These are phyloP conservation scores for Boletus speciosus DNA, from an alignment of 768 basidiomycete species.

Conservation along the genomic window DNA sequence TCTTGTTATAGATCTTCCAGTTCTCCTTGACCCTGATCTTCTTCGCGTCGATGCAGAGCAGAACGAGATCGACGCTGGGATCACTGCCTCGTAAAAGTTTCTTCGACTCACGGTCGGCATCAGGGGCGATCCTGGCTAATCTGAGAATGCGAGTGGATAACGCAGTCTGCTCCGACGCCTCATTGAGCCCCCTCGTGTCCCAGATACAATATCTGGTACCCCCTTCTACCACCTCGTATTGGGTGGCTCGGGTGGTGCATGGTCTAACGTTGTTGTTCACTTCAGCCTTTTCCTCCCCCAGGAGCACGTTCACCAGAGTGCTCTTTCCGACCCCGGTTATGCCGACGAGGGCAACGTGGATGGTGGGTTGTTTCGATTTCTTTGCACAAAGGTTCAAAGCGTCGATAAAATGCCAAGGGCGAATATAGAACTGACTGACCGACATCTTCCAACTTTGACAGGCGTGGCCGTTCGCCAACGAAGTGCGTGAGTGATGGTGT, in stretches of 20 bases:
- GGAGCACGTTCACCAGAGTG: slow-evolving; percentile 26
- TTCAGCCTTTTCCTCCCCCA: slow-evolving; percentile 10
- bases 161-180: slow-evolving; percentile 7
- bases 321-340: slow-evolving; percentile 27
- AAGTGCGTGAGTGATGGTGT: not conserved
- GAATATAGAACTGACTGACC: slow-evolving; percentile 8
- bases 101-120: slow-evolving; percentile 19
- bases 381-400: slow-evolving; percentile 1
- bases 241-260: slow-evolving; percentile 10
- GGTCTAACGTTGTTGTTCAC: slow-evolving; percentile 18
- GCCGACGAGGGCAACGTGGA: slow-evolving; percentile 22
- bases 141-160: not conserved
- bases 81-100: slow-evolving; percentile 10
- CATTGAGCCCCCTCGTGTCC: slow-evolving; percentile 27
- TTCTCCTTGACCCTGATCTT: slow-evolving; percentile 13
- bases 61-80: slow-evolving; percentile 16
- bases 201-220: slow-evolving; percentile 13
- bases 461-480: not conserved
- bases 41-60: slow-evolving; percentile 20
- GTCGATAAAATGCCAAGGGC: not conserved
- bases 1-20: slow-evolving; percentile 22
- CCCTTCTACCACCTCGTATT: slow-evolving; percentile 10
- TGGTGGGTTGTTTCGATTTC: not conserved
- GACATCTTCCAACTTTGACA: slow-evolving; percentile 9
- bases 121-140: not conserved